Evolutionary conservation across 164 flowering plant genomes (phyloP).

Genomic region (Nelumbo lutea): DNA sequence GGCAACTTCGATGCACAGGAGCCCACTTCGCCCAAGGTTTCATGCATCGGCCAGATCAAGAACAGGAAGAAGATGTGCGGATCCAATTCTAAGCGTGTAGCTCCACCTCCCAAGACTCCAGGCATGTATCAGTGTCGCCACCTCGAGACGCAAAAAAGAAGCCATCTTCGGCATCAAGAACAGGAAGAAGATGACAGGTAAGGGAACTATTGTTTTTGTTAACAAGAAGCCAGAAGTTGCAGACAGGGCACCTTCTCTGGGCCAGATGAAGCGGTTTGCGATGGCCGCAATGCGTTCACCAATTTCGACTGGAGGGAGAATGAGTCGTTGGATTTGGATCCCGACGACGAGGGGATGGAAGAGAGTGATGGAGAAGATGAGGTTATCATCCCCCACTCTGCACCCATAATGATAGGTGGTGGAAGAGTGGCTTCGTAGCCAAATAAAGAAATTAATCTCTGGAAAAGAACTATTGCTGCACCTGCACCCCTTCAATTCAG

Average conservation of each 20-base stretch:
- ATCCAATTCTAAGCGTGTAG: slow-evolving; percentile 13
- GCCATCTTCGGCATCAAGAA: neutral
- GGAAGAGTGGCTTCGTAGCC: slow-evolving; percentile 36
- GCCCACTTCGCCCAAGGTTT: slow-evolving; percentile 80
- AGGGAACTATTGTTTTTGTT: slow-evolving; percentile 9
- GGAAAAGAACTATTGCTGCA: slow-evolving; percentile 72
- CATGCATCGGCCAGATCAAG: slow-evolving; percentile 91
- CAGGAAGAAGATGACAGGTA: neutral
- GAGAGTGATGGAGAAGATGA: slow-evolving; percentile 32
- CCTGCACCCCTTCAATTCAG: slow-evolving; percentile 50
- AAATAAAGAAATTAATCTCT: slow-evolving; percentile 62
- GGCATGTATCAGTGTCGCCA: neutral
- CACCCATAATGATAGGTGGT: slow-evolving; percentile 41
- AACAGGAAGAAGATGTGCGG: slow-evolving; percentile 25
- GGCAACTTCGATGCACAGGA: slow-evolving; percentile 37
- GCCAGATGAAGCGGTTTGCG: slow-evolving; percentile 56
- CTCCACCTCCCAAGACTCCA: neutral
- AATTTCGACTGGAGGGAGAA: slow-evolving; percentile 61
- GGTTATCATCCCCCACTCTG: slow-evolving; percentile 45
- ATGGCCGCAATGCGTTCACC: slow-evolving; percentile 47
- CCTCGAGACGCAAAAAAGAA: neutral
- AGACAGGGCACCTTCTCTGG: slow-evolving; percentile 27
- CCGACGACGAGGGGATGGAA: slow-evolving; percentile 35
- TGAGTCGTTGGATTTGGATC: slow-evolving; percentile 16
- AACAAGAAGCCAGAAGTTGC: neutral